These are phyloP conservation scores for Glebionis coronaria DNA, from an alignment of 129 eudicot species.

Conservation along the genomic window DNA sequence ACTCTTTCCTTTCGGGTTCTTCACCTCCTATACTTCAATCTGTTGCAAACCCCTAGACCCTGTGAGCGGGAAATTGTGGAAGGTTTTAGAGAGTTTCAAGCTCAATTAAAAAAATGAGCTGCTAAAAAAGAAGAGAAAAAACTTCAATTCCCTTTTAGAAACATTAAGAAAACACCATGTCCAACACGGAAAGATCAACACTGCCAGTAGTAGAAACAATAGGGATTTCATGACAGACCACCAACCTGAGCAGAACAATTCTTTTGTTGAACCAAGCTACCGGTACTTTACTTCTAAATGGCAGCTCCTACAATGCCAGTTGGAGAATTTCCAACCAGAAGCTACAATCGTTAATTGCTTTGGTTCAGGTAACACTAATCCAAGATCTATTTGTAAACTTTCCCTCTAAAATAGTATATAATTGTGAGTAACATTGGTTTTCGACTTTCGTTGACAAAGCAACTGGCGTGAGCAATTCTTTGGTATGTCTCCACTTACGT, in stretches of 20 bases:
- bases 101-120: conserved; percentile 72
- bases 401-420: too few relatives aligned
- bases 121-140: conserved; percentile 68
- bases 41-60: conserved; percentile 68
- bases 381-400: too few relatives aligned
- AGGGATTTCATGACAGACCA: conserved; percentile 41
- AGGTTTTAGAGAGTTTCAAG: conserved; percentile 70
- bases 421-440: too few relatives aligned
- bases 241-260: conserved; percentile 27
- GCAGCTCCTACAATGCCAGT: too few relatives aligned
- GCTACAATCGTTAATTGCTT: too few relatives aligned
- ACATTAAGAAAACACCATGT: conserved; percentile 67
- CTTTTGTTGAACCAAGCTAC: conserved; percentile 29
- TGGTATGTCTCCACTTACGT: too few relatives aligned
- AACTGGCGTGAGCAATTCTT: too few relatives aligned
- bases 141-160: conserved; percentile 64
- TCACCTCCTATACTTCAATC: conserved; percentile 45
- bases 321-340: too few relatives aligned
- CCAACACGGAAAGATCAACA: conserved; percentile 65
- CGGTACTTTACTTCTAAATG: too few relatives aligned
- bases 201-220: conserved; percentile 30
- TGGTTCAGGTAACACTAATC: too few relatives aligned
- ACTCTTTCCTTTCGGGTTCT: conserved; percentile 41
- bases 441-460: too few relatives aligned
- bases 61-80: conserved; percentile 80